Percentiles rank a stretch among this genome's conserved stretches.
These are phyloP conservation scores for Houttuynia cordata DNA, from an alignment of 164 flowering plant genomes.

Conservation along the genomic window DNA sequence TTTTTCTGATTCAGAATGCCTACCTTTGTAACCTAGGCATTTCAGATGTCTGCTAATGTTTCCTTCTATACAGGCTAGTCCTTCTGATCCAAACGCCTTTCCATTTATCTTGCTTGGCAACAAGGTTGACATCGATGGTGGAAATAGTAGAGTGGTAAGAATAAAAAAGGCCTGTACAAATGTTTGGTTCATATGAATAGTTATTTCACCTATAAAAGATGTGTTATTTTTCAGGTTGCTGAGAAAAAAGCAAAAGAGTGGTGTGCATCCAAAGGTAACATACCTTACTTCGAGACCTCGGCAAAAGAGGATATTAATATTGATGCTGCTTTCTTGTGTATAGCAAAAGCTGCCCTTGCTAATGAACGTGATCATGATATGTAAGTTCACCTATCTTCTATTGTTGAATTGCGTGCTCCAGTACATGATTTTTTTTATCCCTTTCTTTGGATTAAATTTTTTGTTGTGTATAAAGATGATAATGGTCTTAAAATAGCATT, in stretches of 20 bases:
- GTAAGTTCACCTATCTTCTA: conserved; percentile 31
- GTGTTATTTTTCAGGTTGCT: conserved; percentile 48
- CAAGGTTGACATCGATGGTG: conserved; percentile 92
- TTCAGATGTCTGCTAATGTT: too few species aligned
- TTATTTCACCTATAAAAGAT: neutral
- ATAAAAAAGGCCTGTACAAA: neutral
- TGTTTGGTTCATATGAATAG: neutral
- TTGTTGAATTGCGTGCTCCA: neutral
- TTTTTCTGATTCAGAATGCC: too few species aligned
- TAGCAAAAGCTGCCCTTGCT: conserved; percentile 76
- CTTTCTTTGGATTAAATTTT: neutral
- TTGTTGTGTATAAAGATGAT: neutral
- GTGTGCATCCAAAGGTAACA: conserved; percentile 85
- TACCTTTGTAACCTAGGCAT: too few species aligned
- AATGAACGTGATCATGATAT: conserved; percentile 77
- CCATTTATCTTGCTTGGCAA: conserved; percentile 88
- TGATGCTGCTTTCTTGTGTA: conserved; percentile 70
- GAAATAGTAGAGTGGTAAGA: conserved; percentile 92
- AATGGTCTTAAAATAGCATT: neutral
- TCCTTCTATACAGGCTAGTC: conserved; percentile 51
- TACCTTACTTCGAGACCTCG: conserved; percentile 92
- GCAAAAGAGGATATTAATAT: conserved; percentile 91
- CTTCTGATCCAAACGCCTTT: conserved; percentile 59
- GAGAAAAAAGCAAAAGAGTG: conserved; percentile 93
- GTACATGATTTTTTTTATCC: neutral